Evolutionary conservation across 176 grass and related monocot genomes (phyloP).

Genomic region (Metroxylon sagu): DNA sequence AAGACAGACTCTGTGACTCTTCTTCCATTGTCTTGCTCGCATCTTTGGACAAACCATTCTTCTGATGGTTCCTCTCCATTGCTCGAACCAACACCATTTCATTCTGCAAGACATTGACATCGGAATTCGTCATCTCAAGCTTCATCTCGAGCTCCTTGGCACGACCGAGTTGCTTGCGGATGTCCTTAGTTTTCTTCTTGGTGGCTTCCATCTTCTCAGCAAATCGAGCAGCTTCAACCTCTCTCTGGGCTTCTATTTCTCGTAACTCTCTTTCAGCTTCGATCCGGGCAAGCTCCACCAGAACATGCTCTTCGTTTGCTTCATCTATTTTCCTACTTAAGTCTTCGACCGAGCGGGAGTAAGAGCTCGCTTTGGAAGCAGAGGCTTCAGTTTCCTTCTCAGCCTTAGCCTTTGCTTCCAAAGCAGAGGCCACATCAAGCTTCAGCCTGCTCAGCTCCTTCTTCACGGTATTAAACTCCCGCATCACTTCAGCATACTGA

Average conservation of each 20-base stretch:
- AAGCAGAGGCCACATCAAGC: slow-evolving; percentile 37
- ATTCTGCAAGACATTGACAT: slow-evolving; percentile 57
- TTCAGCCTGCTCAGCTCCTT: slow-evolving; percentile 50
- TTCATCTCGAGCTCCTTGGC: slow-evolving; percentile 45
- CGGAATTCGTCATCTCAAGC: slow-evolving; percentile 49
- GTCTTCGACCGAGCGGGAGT: slow-evolving; percentile 42
- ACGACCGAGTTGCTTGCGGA: slow-evolving; percentile 26
- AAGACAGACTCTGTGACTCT: slow-evolving; percentile 8
- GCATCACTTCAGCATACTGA: slow-evolving; percentile 30
- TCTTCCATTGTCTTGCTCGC: slow-evolving; percentile 24
- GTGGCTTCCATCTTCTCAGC: slow-evolving; percentile 37
- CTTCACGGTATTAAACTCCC: slow-evolving; percentile 48
- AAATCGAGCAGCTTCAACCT: slow-evolving; percentile 35
- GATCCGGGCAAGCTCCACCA: slow-evolving; percentile 91
- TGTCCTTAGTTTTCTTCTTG: slow-evolving; percentile 35
- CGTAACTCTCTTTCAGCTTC: slow-evolving; percentile 78
- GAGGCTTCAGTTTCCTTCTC: slow-evolving; percentile 67
- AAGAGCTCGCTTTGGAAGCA: slow-evolving; percentile 31
- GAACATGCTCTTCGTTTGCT: slow-evolving; percentile 87
- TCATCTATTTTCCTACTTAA: slow-evolving; percentile 54
- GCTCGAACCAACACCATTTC: slow-evolving; percentile 85
- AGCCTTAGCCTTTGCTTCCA: slow-evolving; percentile 56
- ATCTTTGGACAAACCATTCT: not conserved
- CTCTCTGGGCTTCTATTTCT: slow-evolving; percentile 49
- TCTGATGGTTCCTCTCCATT: slow-evolving; percentile 40